A percentile compares a stretch with the other conserved stretches of the same genome.
Conservation (phyloP, 305 asterid genomes). For the Fraxinus latifolia region DNA sequence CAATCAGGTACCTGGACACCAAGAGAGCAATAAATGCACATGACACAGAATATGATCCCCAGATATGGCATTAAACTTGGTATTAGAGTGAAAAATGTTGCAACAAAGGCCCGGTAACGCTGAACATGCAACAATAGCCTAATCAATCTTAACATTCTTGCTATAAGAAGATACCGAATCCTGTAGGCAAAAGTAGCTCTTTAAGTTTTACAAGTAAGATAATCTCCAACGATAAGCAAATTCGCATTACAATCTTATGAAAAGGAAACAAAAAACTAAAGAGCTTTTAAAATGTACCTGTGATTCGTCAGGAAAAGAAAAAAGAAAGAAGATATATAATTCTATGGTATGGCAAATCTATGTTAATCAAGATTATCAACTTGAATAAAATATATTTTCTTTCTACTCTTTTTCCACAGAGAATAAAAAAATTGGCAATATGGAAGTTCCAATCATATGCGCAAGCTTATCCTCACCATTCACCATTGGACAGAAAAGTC, state of each 20-base stretch:
- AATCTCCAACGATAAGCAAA: neutral
- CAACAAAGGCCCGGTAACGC: constrained; percentile 91
- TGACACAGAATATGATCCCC: constrained; percentile 84
- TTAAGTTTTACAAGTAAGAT: neutral
- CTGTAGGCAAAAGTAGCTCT: constrained; percentile 36
- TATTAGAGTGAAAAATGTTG: constrained; percentile 84
- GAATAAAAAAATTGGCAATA: neutral
- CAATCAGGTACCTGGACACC: constrained; percentile 74
- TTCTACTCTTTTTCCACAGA: neutral
- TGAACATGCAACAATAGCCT: constrained; percentile 87
- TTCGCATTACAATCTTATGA: neutral
- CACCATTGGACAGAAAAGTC: constrained; percentile 90
- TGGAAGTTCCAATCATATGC: constrained; percentile 8
- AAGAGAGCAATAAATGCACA: constrained; percentile 88
- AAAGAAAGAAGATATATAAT: neutral
- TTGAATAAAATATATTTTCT: constrained; percentile 1
- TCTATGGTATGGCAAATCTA: neutral
- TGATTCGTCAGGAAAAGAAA: neutral
- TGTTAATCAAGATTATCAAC: neutral
- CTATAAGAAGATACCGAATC: constrained; percentile 97
- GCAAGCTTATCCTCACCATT: constrained; percentile 59
- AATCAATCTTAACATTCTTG: constrained; percentile 87
- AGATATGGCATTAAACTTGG: constrained; percentile 96
- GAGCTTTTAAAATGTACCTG: neutral
- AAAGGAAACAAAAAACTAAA: neutral